A percentile compares a stretch with the other conserved stretches of the same genome.
These are phyloP conservation scores for Teratosphaeria epicoccoides DNA, from an alignment of 2,329 filamentous ascomycete genomes.

Conservation along the genomic window DNA sequence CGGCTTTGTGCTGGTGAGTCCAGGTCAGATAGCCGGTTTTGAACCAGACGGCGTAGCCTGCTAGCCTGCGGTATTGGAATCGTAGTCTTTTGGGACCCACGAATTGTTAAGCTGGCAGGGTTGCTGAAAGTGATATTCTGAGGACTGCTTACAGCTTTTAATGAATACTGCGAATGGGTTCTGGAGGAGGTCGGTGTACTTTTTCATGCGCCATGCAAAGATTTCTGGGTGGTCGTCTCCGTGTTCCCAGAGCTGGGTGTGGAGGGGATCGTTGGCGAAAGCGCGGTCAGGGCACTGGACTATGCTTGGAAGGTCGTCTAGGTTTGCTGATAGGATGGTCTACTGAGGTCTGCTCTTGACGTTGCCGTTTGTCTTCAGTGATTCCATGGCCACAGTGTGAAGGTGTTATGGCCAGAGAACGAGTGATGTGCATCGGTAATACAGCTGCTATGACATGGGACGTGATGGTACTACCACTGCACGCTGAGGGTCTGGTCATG, in stretches of 20 bases:
- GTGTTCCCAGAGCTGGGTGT: background rate
- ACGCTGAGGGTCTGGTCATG: too few relatives aligned
- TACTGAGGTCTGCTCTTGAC: background rate
- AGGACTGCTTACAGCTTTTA: background rate
- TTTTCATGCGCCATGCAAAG: background rate
- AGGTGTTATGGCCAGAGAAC: background rate
- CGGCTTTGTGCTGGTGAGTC: background rate
- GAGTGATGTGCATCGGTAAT: background rate
- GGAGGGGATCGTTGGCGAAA: background rate
- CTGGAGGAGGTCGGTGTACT: background rate
- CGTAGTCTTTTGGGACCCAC: background rate
- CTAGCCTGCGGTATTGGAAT: background rate
- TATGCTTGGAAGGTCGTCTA: background rate
- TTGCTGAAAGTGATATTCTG: too few relatives aligned
- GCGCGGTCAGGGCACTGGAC: background rate
- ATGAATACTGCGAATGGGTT: background rate
- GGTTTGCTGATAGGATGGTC: background rate
- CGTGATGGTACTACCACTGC: too few relatives aligned
- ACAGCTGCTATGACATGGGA: too few relatives aligned
- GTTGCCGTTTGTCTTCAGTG: background rate
- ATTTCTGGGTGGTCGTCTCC: constrained; percentile 2
- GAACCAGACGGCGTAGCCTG: constrained; percentile 4
- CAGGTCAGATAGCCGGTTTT: background rate
- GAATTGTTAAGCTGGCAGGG: background rate
- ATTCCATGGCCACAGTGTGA: background rate